Base-by-base conservation (phyloP, 371 early-diverging fungal genomes). In the Mortierella polycephala region DNA sequence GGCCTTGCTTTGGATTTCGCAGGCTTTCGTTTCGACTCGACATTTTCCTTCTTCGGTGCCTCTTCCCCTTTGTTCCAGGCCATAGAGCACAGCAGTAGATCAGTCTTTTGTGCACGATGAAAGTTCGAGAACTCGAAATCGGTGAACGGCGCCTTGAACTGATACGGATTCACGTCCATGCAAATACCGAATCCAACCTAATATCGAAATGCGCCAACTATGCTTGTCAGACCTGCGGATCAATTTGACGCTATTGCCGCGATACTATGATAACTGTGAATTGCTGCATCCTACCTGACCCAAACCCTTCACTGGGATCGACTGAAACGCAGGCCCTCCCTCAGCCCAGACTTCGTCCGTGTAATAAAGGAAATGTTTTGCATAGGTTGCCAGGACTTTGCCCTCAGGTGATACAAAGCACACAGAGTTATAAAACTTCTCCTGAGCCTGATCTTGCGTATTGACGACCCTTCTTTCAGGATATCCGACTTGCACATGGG, bases 81-180 rank as follows among this genome's bases (percentile, higher is more conserved):
- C 93, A 92, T 95, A 12, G 89, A 85, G 45, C 87, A 86, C 6
- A 88, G 59, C 7, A 94, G 55, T 4, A 92, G 58, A 3, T 85
- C 67, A 16, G 90, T 74, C 7, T 81, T 62, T 16, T 87, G 66
- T 0, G 83, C 37, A 5, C 71, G 12, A 64, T 92, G 93, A 65
- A 83, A 94, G 37, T 65, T 84, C 1, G 91, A 91, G 79, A 93
- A 94, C 77, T 95, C 95, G 75, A 73, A 92, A 8, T 69, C 86
- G 12, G 72, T 71, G 74, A 91, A 94, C 11, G 84, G 77, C 0
- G 91, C 74, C 74, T 88, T 70, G 77, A 94, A 95, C 52, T 83
- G 77, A 69, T 90, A 89, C 0, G 94, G 95, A 70, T 93, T 94
- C 30, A 95, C 54, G 79, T 95, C 95, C 95, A 95, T 94, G 69